Conservation (phyloP, 805 yeast species). For the Yarrowia hollandica region DNA sequence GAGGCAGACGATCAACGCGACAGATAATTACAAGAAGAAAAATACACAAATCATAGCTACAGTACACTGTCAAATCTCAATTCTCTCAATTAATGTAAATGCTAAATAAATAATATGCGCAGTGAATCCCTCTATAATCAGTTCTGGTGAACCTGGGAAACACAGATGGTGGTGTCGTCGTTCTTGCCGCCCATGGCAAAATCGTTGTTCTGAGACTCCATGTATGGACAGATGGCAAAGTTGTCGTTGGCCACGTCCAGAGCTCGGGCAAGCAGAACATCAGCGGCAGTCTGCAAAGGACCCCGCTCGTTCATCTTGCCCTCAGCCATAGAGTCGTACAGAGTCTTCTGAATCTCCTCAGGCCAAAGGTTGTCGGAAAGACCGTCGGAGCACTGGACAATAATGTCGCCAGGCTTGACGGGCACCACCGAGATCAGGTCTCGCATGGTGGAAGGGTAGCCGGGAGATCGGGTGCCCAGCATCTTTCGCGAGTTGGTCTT, state of each 20-base stretch:
- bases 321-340: conserved; percentile 19
- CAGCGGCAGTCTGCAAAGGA: conserved; percentile 31
- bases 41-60: no score
- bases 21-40: neutral
- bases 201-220: conserved; percentile 1
- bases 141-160: conserved; percentile 27
- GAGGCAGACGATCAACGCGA: no score
- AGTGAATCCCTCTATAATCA: neutral
- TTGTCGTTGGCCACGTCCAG: conserved; percentile 32
- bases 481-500: conserved; percentile 30
- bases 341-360: conserved; percentile 31
- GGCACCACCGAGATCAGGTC: conserved; percentile 26
- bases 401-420: conserved; percentile 31
- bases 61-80: neutral
- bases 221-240: conserved; percentile 32
- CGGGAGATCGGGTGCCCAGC: conserved; percentile 31
- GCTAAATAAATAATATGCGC: conserved; percentile 23
- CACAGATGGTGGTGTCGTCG: conserved; percentile 30
- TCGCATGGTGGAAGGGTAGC: conserved; percentile 22
- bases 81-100: conserved; percentile 2
- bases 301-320: conserved; percentile 30
- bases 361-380: conserved; percentile 33
- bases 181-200: conserved; percentile 28
- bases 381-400: conserved; percentile 32
- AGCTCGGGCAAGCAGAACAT: conserved; percentile 26